Conservation (phyloP, 2,329 filamentous ascomycete species). For the Waltergamsia citrina region DNA sequence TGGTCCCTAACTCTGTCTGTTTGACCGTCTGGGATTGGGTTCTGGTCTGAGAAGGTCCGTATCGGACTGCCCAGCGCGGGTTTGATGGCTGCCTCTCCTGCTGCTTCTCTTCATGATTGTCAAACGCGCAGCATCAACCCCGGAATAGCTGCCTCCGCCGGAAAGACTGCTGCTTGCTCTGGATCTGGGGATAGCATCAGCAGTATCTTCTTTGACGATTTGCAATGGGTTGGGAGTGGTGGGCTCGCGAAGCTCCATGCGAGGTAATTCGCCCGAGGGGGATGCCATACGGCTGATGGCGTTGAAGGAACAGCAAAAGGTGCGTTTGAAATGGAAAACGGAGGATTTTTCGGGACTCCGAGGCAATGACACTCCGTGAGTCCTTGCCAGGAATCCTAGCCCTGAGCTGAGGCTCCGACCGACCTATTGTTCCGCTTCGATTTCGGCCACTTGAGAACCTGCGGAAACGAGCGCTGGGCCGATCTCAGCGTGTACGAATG, state of each 20-base stretch:
- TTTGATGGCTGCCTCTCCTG: background rate
- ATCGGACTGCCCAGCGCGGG: no score
- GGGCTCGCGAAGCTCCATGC: constrained; percentile 13
- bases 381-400: background rate
- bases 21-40: background rate
- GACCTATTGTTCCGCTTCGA: background rate
- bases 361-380: background rate
- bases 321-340: no score
- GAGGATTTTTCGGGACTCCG: no score
- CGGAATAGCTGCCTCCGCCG: no score
- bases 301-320: background rate
- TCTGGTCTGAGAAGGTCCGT: no score
- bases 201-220: constrained; percentile 32
- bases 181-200: constrained; percentile 10
- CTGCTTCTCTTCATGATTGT: constrained; percentile 24
- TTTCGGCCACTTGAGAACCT: no score
- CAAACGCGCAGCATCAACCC: no score
- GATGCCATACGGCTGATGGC: constrained; percentile 21
- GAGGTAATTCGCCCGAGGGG: constrained; percentile 13
- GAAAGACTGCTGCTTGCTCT: constrained; percentile 12
- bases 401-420: background rate
- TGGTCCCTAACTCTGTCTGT: background rate
- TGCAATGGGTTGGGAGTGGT: constrained; percentile 34
- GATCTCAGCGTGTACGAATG: background rate
- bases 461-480: no score